Evolutionary conservation across 208 protist species (phyloP), one percentile per base, ranked within the genome.

Genomic region (Phytomonas sp.): DNA sequence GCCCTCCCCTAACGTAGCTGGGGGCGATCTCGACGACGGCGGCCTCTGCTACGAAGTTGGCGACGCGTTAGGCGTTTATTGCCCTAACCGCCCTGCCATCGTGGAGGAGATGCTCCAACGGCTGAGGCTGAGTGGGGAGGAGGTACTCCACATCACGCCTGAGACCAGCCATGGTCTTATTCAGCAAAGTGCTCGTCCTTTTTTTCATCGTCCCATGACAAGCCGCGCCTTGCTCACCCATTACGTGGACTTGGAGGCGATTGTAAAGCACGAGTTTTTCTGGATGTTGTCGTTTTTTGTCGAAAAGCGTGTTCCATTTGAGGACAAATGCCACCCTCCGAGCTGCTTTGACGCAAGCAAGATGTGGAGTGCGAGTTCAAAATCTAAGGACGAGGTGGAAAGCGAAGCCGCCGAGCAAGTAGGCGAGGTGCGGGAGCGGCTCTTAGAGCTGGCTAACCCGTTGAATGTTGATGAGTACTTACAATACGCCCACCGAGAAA

Each of bases 191-290:
- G 0, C 46, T 62, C 79, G 80, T n/a, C 74, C 86, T 0, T 96
- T 91, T 70, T 83, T 92, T 67, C 30, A 43, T 28, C 67, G 46
- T 8, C 69, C 81, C 4, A 84, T 96, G 70, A 77, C 75, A 17
- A 70, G 87, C 68, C 75, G 68, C 31, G 40, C 63, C 28, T 68
- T 96, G 36, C 71, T 94, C n/a, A 68, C 62, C 28, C 76, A 83
- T 74, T 93, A 92, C 77, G 66, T 93, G 32, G 91, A 96, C 72
- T 74, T 96, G 28, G 86, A 96, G 28, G 91, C 91, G 0, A 81
- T 88, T 32, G 81, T 81, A 51, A 78, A 74, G 17, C 88, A 85
- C 46, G 80, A 89, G 26, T 93, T 91, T 34, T 83, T 96, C 63
- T 83, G 78, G 77, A 94, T 96, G 87, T 62, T 96, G 62, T 69